These are phyloP conservation scores for Phytophthora hibernalis DNA, from an alignment of 352 stramenopile genomes.

Conservation along the genomic window DNA sequence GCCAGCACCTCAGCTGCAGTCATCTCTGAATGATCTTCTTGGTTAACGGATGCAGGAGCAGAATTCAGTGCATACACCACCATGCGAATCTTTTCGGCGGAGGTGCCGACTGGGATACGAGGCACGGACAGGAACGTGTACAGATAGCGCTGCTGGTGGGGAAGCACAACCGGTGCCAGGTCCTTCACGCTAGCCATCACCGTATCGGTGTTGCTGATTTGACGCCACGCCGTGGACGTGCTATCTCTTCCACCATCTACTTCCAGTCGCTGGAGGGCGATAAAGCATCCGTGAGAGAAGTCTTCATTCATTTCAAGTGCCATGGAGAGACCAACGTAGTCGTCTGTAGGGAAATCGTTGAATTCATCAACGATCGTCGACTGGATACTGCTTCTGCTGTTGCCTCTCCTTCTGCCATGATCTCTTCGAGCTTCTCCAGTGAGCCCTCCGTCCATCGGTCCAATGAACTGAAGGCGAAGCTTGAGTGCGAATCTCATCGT, in stretches of 20 bases:
- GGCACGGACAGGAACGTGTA: constrained; percentile 89
- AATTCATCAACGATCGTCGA: constrained; percentile 35
- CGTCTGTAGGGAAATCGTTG: constrained; percentile 48
- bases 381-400: constrained; percentile 34
- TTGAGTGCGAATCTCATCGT: constrained; percentile 80
- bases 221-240: constrained; percentile 57
- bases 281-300: constrained; percentile 78
- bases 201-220: constrained; percentile 87
- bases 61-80: constrained; percentile 75
- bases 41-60: constrained; percentile 45
- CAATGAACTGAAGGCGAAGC: constrained; percentile 74
- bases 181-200: constrained; percentile 72
- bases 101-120: constrained; percentile 64
- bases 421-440: constrained; percentile 51
- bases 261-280: constrained; percentile 78
- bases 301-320: constrained; percentile 83
- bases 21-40: constrained; percentile 76
- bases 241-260: constrained; percentile 39
- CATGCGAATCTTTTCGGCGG: constrained; percentile 75
- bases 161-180: constrained; percentile 19
- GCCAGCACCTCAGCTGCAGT: constrained; percentile 76
- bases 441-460: constrained; percentile 68
- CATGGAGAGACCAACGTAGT: constrained; percentile 86
- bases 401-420: constrained; percentile 47
- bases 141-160: constrained; percentile 54